Evolutionary conservation across 495 filamentous ascomycete species (phyloP).

Genomic region (Neurospora terricola): DNA sequence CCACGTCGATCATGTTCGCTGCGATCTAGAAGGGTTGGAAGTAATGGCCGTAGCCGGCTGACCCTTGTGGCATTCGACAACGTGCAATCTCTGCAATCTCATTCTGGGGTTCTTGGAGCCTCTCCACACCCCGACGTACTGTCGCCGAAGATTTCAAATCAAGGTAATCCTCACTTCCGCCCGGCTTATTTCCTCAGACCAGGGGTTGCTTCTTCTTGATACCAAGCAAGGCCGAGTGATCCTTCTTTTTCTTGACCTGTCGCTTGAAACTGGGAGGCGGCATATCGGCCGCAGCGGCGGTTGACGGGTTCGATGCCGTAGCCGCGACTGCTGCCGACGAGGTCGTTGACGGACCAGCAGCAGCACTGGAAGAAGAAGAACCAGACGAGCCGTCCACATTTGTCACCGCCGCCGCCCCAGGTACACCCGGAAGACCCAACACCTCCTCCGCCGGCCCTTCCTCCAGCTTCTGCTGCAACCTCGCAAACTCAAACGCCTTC

Average conservation of each 20-base stretch:
- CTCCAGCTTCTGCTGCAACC: slow-evolving; percentile 32
- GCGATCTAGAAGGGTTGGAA: not conserved
- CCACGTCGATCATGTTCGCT: not conserved
- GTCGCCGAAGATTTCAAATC: not conserved
- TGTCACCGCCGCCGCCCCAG: slow-evolving; percentile 11
- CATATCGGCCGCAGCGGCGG: slow-evolving; percentile 18
- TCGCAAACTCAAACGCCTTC: slow-evolving; percentile 59
- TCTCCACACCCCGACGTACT: not conserved
- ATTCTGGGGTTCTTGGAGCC: not conserved
- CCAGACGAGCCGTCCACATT: not conserved
- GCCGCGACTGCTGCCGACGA: slow-evolving; percentile 15
- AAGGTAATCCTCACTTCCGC: not conserved
- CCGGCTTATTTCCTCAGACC: slow-evolving; percentile 19
- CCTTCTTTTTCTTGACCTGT: slow-evolving; percentile 77
- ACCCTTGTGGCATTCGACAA: not conserved
- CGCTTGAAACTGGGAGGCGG: slow-evolving; percentile 66
- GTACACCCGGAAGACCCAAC: not conserved
- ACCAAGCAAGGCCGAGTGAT: slow-evolving; percentile 57
- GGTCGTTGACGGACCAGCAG: slow-evolving; percentile 10
- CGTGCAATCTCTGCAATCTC: not conserved
- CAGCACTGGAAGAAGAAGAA: not conserved
- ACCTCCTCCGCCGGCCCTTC: slow-evolving; percentile 36
- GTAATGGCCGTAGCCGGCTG: not conserved
- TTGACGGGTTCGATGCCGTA: slow-evolving; percentile 18
- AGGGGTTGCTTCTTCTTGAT: slow-evolving; percentile 79